Evolutionary conservation across 2,329 filamentous ascomycete species (phyloP).

Genomic region (Thielaviopsis musarum): DNA sequence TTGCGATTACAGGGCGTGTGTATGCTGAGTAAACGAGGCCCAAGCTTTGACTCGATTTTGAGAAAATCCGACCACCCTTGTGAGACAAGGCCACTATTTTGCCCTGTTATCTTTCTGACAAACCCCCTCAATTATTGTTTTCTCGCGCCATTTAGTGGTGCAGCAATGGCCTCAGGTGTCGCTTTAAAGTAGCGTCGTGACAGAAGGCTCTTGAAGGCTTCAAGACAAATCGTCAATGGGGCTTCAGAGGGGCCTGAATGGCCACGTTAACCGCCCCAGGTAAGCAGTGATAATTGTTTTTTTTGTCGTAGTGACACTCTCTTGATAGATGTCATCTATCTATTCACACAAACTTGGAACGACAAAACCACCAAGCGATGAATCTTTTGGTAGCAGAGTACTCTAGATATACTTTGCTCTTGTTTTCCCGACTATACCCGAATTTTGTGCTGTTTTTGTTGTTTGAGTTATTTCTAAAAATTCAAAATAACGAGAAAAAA

Average conservation of each 20-base stretch:
- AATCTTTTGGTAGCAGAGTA: neutral
- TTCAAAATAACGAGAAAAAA: neutral
- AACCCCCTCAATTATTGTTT: too few species aligned
- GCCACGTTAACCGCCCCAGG: neutral
- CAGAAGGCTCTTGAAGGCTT: constrained; percentile 3
- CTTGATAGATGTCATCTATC: too few species aligned
- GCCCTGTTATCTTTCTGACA: too few species aligned
- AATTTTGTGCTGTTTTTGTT: too few species aligned
- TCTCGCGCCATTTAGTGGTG: neutral
- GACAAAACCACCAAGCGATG: neutral
- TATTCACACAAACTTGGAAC: neutral
- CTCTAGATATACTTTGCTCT: neutral
- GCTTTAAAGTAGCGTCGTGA: constrained; percentile 6
- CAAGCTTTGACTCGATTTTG: neutral
- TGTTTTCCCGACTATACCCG: too few species aligned
- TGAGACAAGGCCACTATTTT: neutral
- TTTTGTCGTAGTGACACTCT: neutral
- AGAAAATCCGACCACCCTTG: neutral
- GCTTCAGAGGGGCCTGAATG: constrained; percentile 3
- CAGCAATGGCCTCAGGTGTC: constrained; percentile 4
- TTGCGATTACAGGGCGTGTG: neutral
- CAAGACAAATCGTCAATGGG: neutral
- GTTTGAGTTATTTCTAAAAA: too few species aligned
- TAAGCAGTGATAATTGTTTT: neutral
- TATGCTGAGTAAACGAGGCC: neutral